These are phyloP conservation scores for Claviceps paspali DNA, from an alignment of 2,329 filamentous ascomycete genomes.

Conservation along the genomic window DNA sequence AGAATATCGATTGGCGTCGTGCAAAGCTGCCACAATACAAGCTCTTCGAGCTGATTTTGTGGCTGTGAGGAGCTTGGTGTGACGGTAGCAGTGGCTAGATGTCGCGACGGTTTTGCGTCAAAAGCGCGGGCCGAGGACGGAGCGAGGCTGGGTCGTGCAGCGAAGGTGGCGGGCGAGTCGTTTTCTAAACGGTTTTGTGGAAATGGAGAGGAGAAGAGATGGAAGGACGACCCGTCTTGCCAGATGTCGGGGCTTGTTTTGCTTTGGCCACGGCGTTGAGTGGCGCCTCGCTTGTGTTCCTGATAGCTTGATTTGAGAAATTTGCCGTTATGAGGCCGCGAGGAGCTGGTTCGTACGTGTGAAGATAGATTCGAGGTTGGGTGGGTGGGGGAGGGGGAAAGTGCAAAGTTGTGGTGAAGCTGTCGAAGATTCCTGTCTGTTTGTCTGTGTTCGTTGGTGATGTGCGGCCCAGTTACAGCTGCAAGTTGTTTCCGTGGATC, in stretches of 20 bases:
- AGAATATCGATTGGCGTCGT: slow-evolving; percentile 6
- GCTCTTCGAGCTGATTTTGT: not conserved
- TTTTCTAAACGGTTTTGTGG: not conserved
- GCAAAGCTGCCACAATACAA: slow-evolving; percentile 10
- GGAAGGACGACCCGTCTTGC: slow-evolving; percentile 1
- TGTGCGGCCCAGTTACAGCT: slow-evolving; percentile 14
- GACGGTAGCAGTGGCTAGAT: not conserved
- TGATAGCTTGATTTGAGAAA: not conserved
- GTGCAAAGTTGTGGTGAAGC: slow-evolving; percentile 3
- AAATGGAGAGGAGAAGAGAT: not conserved
- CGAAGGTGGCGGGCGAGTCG: not conserved
- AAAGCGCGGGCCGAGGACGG: not conserved
- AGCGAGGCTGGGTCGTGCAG: not conserved
- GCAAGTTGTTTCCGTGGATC: slow-evolving; percentile 12
- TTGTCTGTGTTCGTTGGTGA: too few species aligned
- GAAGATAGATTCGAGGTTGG: slow-evolving; percentile 1
- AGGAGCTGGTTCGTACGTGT: slow-evolving; percentile 8
- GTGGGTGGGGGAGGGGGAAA: slow-evolving; percentile 6
- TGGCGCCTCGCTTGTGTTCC: not conserved
- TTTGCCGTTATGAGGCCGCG: slow-evolving; percentile 7
- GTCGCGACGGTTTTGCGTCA: not conserved
- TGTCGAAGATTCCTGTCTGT: slow-evolving; percentile 3
- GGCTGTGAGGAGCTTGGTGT: not conserved
- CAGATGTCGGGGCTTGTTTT: not conserved
- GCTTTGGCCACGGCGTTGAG: not conserved